Conservation (phyloP, 495 filamentous ascomycete species). For the Aspergillus bertholletiae region DNA sequence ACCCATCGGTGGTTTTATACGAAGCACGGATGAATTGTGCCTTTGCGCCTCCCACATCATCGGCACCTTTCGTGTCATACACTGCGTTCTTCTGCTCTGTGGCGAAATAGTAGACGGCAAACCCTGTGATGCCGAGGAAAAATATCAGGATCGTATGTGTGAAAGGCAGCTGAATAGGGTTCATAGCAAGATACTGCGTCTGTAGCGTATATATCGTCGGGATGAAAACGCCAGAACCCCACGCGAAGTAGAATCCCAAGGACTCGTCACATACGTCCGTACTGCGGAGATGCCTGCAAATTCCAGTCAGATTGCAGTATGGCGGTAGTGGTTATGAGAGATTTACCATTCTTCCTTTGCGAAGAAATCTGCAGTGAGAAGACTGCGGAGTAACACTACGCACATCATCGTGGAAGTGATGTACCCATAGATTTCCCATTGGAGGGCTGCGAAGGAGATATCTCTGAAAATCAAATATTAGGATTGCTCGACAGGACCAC, state of each 20-base stretch:
- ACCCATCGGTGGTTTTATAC: not conserved
- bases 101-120: not conserved
- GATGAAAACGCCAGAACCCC: not conserved
- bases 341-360: slow-evolving; percentile 5
- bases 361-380: not conserved
- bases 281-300: not conserved
- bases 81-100: not conserved
- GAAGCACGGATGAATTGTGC: not conserved
- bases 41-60: not conserved
- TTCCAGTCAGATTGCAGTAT: not conserved
- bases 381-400: no score
- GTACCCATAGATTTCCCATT: no score
- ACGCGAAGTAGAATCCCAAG: not conserved
- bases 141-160: not conserved
- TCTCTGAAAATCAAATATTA: no score
- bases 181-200: not conserved
- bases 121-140: not conserved
- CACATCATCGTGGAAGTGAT: no score
- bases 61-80: not conserved
- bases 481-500: no score
- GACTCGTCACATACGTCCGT: not conserved
- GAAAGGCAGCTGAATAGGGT: not conserved
- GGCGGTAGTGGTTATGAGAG: not conserved
- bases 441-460: no score
- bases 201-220: not conserved